Percentiles rank a stretch among this genome's conserved stretches.
Evolutionary conservation across 2,329 filamentous ascomycete genomes (phyloP).

Genomic region (Coccinonectria pachysandricola): DNA sequence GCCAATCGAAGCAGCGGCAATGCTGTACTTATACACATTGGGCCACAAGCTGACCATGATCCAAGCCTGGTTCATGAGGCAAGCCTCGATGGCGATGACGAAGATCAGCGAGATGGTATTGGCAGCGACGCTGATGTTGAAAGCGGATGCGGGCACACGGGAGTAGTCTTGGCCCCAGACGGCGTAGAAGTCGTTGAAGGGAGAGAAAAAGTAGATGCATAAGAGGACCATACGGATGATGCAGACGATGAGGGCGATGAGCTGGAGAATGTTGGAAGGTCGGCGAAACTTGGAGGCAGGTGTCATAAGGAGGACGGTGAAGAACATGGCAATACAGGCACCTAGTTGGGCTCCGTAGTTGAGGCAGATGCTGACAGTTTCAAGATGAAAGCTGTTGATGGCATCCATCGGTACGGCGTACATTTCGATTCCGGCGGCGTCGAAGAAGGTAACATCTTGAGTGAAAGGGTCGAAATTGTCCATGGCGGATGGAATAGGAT

Average conservation of each 20-base stretch:
- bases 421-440: conserved; percentile 20
- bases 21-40: conserved; percentile 19
- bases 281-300: conserved; percentile 53
- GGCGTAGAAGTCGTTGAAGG: conserved; percentile 52
- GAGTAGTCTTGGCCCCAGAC: conserved; percentile 45
- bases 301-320: conserved; percentile 58
- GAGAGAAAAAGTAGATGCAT: conserved; percentile 48
- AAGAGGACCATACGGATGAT: conserved; percentile 48
- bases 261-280: conserved; percentile 55
- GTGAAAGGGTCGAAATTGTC: conserved; percentile 23
- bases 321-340: conserved; percentile 52
- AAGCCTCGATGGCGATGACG: conserved; percentile 33
- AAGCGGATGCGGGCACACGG: conserved; percentile 31
- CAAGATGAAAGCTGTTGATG: conserved; percentile 24
- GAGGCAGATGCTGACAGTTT: conserved; percentile 34
- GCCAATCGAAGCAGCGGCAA: conserved; percentile 23
- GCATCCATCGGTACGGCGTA: conserved; percentile 22
- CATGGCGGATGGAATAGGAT: too few relatives aligned
- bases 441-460: conserved; percentile 27
- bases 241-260: conserved; percentile 49
- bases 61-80: conserved; percentile 43
- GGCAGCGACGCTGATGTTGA: conserved; percentile 26
- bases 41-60: conserved; percentile 42
- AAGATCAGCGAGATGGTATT: conserved; percentile 34
- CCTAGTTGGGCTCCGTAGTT: conserved; percentile 64